Percentiles rank a stretch among this genome's conserved stretches.
Evolutionary conservation across 441 rosid species (phyloP).

Genomic region (Jatropha multifida): DNA sequence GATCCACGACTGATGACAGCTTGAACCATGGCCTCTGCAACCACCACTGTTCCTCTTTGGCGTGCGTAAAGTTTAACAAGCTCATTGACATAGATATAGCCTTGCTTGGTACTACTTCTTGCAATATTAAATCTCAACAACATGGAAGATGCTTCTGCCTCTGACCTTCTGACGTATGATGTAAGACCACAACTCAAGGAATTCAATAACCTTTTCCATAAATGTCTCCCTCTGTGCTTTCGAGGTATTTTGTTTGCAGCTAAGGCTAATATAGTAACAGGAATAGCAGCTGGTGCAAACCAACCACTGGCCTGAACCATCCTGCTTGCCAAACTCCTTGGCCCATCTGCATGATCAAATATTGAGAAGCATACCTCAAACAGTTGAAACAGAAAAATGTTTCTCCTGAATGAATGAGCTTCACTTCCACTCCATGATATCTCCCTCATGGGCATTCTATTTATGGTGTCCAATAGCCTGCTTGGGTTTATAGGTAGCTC

Average conservation of each 20-base stretch:
- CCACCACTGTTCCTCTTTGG: slow-evolving; percentile 46
- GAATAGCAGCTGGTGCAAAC: slow-evolving; percentile 85
- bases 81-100: slow-evolving; percentile 57
- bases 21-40: slow-evolving; percentile 67
- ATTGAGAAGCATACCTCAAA: slow-evolving; percentile 93
- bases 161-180: slow-evolving; percentile 61
- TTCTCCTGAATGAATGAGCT: slow-evolving; percentile 42
- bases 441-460: slow-evolving; percentile 78
- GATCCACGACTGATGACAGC: slow-evolving; percentile 68
- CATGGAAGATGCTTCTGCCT: slow-evolving; percentile 79
- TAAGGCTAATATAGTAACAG: slow-evolving; percentile 61
- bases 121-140: slow-evolving; percentile 81
- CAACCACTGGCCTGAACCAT: slow-evolving; percentile 89
- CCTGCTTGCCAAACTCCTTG: slow-evolving; percentile 78
- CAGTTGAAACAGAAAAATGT: slow-evolving; percentile 66
- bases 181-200: slow-evolving; percentile 70
- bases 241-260: slow-evolving; percentile 84
- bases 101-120: slow-evolving; percentile 60
- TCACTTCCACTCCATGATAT: slow-evolving; percentile 58
- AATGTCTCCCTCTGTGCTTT: slow-evolving; percentile 47
- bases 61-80: slow-evolving; percentile 66
- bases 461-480: slow-evolving; percentile 76
- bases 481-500: slow-evolving; percentile 92
- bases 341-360: slow-evolving; percentile 89
- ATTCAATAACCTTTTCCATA: slow-evolving; percentile 54